Percentiles rank a stretch among this genome's conserved stretches.
phyloP scores from a whole-genome alignment of 2,329 filamentous ascomycete species.

The Ascochyta koolunga region DNA sequence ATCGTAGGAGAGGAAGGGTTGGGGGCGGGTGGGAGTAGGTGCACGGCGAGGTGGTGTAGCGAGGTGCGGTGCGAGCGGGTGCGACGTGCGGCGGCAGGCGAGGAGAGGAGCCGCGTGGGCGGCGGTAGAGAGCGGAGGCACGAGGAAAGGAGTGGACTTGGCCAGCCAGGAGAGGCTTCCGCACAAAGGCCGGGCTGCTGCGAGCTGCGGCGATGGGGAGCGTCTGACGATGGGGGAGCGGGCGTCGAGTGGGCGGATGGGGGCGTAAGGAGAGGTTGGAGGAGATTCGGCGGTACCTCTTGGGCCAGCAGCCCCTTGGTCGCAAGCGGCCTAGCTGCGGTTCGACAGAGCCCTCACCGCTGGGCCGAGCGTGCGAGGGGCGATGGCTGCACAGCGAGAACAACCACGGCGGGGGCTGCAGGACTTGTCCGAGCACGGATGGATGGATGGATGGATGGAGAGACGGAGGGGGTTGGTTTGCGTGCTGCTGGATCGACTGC shows the following conservation, averaged over 20 bases:
- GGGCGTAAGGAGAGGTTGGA: slow-evolving; percentile 28
- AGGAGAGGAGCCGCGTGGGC: slow-evolving; percentile 16
- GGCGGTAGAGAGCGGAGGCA: slow-evolving; percentile 28
- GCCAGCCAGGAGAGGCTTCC: slow-evolving; percentile 37
- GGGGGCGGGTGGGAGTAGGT: slow-evolving; percentile 30
- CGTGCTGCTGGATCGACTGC: background rate
- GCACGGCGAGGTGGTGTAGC: slow-evolving; percentile 26
- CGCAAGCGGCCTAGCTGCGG: slow-evolving; percentile 11
- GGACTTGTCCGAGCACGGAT: too few species aligned
- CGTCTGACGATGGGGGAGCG: slow-evolving; percentile 32
- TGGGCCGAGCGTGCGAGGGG: background rate
- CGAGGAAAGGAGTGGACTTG: slow-evolving; percentile 44
- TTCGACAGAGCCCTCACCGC: background rate
- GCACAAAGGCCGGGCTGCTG: slow-evolving; percentile 37
- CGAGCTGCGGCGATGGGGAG: slow-evolving; percentile 37
- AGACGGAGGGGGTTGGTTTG: too few species aligned
- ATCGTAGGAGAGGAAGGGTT: slow-evolving; percentile 22
- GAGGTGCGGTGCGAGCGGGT: slow-evolving; percentile 31
- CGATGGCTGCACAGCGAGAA: slow-evolving; percentile 6
- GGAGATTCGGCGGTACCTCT: slow-evolving; percentile 19
- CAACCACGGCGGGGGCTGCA: background rate
- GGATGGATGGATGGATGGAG: too few species aligned
- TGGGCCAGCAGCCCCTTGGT: slow-evolving; percentile 14
- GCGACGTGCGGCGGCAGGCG: slow-evolving; percentile 30
- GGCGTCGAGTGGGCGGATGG: slow-evolving; percentile 24